Conservation (phyloP, 2,329 filamentous ascomycete species). For the Cordyceps fumosorosea region DNA sequence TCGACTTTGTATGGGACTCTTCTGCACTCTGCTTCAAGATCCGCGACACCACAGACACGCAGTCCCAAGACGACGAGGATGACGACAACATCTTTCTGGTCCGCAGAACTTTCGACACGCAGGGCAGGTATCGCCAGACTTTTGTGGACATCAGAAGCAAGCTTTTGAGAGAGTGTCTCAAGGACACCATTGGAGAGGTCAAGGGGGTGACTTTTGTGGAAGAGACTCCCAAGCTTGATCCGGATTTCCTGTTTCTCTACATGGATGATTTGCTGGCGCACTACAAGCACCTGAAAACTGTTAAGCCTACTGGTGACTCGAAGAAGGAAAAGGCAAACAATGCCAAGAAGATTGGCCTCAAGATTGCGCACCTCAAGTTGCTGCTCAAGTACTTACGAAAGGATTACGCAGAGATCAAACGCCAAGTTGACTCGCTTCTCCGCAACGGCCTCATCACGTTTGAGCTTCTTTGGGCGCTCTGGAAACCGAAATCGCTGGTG, state of each 20-base stretch:
- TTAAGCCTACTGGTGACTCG: constrained; percentile 39
- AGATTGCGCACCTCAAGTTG: constrained; percentile 62
- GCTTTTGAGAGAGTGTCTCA: constrained; percentile 58
- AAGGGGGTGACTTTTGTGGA: constrained; percentile 67
- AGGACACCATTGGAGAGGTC: constrained; percentile 31
- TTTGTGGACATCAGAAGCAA: constrained; percentile 83
- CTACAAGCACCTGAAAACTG: constrained; percentile 58
- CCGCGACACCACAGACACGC: constrained; percentile 44
- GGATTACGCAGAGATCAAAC: constrained; percentile 73
- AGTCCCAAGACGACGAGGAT: constrained; percentile 47
- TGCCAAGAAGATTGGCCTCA: constrained; percentile 49
- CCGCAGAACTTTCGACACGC: constrained; percentile 74
- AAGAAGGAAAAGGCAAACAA: constrained; percentile 56
- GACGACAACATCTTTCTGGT: constrained; percentile 80
- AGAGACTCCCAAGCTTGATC: constrained; percentile 66
- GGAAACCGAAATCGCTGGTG: constrained; percentile 77
- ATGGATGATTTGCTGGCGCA: constrained; percentile 66
- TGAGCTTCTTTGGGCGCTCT: constrained; percentile 81
- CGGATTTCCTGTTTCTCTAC: constrained; percentile 66
- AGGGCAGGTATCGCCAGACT: constrained; percentile 69
- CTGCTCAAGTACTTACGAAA: constrained; percentile 71
- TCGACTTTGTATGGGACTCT: constrained; percentile 49
- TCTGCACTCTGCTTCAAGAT: constrained; percentile 45
- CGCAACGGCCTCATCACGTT: constrained; percentile 81
- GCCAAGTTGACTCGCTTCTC: constrained; percentile 71